Evolutionary conservation across 345 rosid genomes (phyloP), one percentile per base, ranked within the genome.

Genomic region (Boechera divaricarpa): DNA sequence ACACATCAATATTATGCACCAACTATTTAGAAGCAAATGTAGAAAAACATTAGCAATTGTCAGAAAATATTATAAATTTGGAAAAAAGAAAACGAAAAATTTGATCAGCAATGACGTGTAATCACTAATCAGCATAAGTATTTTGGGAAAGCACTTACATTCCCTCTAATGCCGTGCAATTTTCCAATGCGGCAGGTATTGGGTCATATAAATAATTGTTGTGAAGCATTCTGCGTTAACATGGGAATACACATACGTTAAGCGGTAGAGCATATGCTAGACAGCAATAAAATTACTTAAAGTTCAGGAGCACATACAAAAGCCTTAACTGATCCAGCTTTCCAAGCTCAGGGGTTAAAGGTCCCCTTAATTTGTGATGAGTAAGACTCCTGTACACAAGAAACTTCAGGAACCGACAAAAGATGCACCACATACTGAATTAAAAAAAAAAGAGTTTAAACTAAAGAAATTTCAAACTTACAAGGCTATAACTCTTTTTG

Each of bases 401-500:
- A 77, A 57, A 77, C 15, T 36, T 77, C 42, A 77, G 67, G 53
- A 56, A 56, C 44, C 26, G n/a, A 29, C 64, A 69, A 52, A 59
- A 38, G 69, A 76, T 76, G 63, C 69, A 51, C 31, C 38, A 52
- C 16, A 62, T 52, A 39, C 36, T 24, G 29, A 42, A 44, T 21
- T 1, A 10, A 38, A 44, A 51, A 38, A 7, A 69, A 44, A 32
- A 32, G 13, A 70, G 5, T 26, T 33, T 44, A 52, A 62, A 28
- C 62, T 6, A 75, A 63, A 57, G 26, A 54, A 53, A 36, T 39
- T 65, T 60, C 56, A 73, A 69, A 84, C 97, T 88, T 83, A 95
- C 99, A 95, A 77, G 80, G 82, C 74, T 58, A 85, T 75, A 49
- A 95, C 99, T 88, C 90, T 87, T 89, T 92, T 92, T 57, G 94